phyloP scores from a whole-genome alignment of 805 yeast genomes.

The Helenozyma baotianmanensis region DNA sequence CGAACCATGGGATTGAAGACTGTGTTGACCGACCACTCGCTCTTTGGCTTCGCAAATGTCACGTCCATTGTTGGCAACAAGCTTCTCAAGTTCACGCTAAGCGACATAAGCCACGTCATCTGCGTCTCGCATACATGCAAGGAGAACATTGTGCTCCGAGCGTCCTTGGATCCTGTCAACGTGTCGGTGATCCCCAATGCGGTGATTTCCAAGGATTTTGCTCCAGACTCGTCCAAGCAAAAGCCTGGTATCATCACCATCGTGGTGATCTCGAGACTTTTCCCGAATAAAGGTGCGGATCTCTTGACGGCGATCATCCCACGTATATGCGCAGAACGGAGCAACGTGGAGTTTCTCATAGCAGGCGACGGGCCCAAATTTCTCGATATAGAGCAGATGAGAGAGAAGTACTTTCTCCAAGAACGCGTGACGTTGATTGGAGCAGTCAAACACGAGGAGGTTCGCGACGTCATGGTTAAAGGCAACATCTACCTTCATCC shows the following conservation, averaged over 20 bases:
- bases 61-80: constrained; percentile 85
- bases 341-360: constrained; percentile 69
- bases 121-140: constrained; percentile 96
- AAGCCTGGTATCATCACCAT: constrained; percentile 51
- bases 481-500: constrained; percentile 96
- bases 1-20: constrained; percentile 89
- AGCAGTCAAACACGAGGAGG: constrained; percentile 86
- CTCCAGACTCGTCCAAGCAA: constrained; percentile 35
- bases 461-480: constrained; percentile 83
- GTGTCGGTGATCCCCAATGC: constrained; percentile 97
- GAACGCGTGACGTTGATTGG: constrained; percentile 85
- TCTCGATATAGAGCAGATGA: constrained; percentile 90
- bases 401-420: constrained; percentile 80
- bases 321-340: constrained; percentile 58
- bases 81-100: constrained; percentile 72
- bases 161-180: constrained; percentile 67
- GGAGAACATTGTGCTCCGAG: constrained; percentile 89
- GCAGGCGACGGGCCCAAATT: constrained; percentile 98
- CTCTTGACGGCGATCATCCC: constrained; percentile 82
- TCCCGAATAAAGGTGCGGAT: constrained; percentile 96
- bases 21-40: constrained; percentile 91
- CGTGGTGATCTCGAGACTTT: constrained; percentile 85
- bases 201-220: constrained; percentile 76
- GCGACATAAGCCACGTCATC: constrained; percentile 88
- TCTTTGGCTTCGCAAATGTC: constrained; percentile 88